Conservation (phyloP, 441 rosid genomes). For the Populus trichocarpa region DNA sequence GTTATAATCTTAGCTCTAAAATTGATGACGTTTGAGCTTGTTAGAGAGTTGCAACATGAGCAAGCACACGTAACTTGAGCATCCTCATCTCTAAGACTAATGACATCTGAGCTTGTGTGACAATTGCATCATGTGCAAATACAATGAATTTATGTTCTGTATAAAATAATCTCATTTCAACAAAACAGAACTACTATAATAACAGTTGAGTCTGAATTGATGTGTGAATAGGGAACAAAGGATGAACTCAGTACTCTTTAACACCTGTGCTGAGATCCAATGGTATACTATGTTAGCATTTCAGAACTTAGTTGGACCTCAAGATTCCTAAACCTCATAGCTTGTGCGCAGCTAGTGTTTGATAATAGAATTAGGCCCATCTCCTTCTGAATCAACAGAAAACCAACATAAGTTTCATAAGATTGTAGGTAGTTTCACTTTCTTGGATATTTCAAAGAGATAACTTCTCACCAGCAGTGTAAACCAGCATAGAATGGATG, state of each 20-base stretch:
- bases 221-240: not conserved
- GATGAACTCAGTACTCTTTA: not conserved
- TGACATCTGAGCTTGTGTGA: slow-evolving; percentile 8
- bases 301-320: not conserved
- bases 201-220: not conserved
- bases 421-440: not conserved
- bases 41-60: slow-evolving; percentile 4
- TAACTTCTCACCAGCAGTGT: too few relatives aligned
- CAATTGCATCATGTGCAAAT: not conserved
- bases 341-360: not conserved
- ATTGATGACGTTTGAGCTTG: not conserved
- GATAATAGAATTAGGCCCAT: not conserved
- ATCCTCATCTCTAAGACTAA: not conserved
- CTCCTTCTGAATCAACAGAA: not conserved
- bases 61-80: not conserved
- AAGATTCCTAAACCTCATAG: not conserved
- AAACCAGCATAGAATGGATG: too few relatives aligned
- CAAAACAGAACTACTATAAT: not conserved
- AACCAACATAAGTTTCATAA: not conserved
- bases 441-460: not conserved
- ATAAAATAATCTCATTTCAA: not conserved
- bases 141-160: not conserved
- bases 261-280: not conserved
- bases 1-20: not conserved
- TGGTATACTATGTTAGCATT: not conserved